phyloP scores from a whole-genome alignment of 2,329 filamentous ascomycete species.

The Trichoderma citrinoviride region DNA sequence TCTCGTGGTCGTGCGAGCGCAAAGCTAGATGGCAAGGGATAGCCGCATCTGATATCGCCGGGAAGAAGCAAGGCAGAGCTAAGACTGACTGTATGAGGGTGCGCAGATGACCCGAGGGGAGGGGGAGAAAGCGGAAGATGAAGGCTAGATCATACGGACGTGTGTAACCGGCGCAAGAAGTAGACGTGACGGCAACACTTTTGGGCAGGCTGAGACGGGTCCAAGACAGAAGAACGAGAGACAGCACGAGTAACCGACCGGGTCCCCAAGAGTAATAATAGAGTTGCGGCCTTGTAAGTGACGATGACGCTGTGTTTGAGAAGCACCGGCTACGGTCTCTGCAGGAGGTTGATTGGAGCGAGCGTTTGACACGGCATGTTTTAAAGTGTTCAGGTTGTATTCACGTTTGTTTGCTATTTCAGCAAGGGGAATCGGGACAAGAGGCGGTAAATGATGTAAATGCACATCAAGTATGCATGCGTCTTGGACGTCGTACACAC shows the following conservation, averaged over 20 bases:
- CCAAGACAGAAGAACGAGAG: neutral
- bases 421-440: neutral
- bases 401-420: neutral
- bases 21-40: neutral
- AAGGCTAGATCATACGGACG: conserved; percentile 6
- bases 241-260: neutral
- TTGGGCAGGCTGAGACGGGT: neutral
- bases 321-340: neutral
- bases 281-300: neutral
- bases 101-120: neutral
- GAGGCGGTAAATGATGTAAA: neutral
- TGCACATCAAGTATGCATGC: conserved; percentile 14
- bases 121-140: neutral
- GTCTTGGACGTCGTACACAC: conserved; percentile 1
- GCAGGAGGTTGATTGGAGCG: neutral
- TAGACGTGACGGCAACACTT: neutral
- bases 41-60: conserved; percentile 18
- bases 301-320: conserved; percentile 10
- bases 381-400: neutral
- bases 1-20: neutral
- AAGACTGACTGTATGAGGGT: conserved; percentile 3
- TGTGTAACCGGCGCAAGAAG: neutral
- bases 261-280: neutral
- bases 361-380: conserved; percentile 1
- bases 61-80: neutral